phyloP scores from a whole-genome alignment of 2,329 filamentous ascomycete species.

The Pseudogymnoascus sp. region DNA sequence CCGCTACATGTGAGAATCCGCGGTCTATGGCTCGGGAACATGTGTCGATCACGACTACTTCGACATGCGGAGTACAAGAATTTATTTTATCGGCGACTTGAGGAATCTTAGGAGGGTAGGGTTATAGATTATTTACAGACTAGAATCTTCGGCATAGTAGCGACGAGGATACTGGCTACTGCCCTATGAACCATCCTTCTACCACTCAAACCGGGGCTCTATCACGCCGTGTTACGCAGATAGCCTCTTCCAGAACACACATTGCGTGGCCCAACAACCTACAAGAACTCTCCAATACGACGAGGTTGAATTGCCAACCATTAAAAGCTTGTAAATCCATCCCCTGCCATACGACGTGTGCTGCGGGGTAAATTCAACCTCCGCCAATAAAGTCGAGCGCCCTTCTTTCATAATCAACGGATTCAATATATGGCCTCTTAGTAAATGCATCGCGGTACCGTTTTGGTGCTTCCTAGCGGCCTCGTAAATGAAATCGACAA shows the following conservation, averaged over 20 bases:
- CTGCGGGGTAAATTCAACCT: background rate
- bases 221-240: background rate
- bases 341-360: background rate
- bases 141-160: background rate
- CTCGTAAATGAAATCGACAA: background rate
- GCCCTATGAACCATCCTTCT: no score
- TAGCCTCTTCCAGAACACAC: background rate
- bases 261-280: background rate
- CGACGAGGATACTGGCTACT: background rate
- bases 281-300: background rate
- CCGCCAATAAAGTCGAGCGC: background rate
- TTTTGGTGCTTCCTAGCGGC: background rate
- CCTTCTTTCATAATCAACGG: background rate
- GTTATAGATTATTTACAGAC: no score
- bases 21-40: background rate
- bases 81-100: background rate
- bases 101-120: background rate
- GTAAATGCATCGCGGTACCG: background rate
- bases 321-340: background rate
- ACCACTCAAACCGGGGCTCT: background rate
- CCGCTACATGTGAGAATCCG: constrained; percentile 6
- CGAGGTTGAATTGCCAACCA: background rate
- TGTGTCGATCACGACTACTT: constrained; percentile 4
- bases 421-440: background rate
- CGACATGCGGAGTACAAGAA: background rate